Percentiles rank a stretch among this genome's conserved stretches.
Conservation (phyloP, 352 stramenopile genomes). For the Poterioochromonas sp. region DNA sequence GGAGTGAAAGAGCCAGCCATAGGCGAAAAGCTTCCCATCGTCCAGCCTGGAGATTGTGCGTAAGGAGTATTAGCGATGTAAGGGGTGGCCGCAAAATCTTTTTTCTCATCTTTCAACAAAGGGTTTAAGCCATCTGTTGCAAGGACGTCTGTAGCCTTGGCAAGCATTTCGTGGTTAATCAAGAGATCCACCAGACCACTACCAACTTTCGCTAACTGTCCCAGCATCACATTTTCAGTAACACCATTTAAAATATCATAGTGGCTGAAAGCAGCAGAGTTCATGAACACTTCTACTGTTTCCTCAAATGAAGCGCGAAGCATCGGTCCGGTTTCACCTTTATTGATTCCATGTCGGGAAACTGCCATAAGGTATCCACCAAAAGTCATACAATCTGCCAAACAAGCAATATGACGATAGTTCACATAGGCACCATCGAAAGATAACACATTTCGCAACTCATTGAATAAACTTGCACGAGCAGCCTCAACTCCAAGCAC, state of each 20-base stretch:
- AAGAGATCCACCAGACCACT: slow-evolving; percentile 95
- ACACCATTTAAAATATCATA: slow-evolving; percentile 92
- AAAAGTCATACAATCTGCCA: slow-evolving; percentile 99
- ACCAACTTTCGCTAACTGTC: slow-evolving; percentile 70
- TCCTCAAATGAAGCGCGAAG: slow-evolving; percentile 98
- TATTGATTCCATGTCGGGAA: slow-evolving; percentile 92
- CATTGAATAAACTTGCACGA: slow-evolving; percentile 64
- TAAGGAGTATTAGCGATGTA: background rate
- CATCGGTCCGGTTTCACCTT: slow-evolving; percentile 92
- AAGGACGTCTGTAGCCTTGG: slow-evolving; percentile 82
- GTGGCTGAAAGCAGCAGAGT: slow-evolving; percentile 93
- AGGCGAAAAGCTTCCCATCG: background rate
- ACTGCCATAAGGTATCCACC: slow-evolving; percentile 76
- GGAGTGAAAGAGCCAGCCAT: slow-evolving; percentile 20
- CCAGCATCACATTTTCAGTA: slow-evolving; percentile 94
- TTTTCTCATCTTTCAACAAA: background rate
- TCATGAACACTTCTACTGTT: slow-evolving; percentile 97
- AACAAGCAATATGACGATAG: slow-evolving; percentile 94
- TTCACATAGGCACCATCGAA: slow-evolving; percentile 99
- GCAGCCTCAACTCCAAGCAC: slow-evolving; percentile 76
- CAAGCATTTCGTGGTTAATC: slow-evolving; percentile 94
- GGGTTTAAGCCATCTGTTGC: background rate
- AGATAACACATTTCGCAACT: slow-evolving; percentile 95
- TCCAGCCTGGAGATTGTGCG: background rate
- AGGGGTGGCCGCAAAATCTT: background rate